These are phyloP conservation scores for Immersiporthe knoxdaviesiana DNA, from an alignment of 2,329 filamentous ascomycete species.

Conservation along the genomic window DNA sequence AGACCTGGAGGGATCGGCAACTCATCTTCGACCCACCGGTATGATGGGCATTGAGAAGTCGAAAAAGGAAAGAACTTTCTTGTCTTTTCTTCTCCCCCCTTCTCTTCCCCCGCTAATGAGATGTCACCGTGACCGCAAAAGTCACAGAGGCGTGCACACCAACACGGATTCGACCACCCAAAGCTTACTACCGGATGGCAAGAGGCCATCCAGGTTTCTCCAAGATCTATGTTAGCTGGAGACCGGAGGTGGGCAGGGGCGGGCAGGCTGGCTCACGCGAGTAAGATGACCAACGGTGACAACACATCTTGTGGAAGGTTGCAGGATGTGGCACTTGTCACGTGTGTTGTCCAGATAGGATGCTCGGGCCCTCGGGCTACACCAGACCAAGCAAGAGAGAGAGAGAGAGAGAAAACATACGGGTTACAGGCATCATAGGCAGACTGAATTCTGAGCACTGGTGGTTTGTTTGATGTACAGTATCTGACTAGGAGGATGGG, in stretches of 20 bases:
- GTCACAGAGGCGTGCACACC: background rate
- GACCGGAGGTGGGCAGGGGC: background rate
- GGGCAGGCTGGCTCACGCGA: background rate
- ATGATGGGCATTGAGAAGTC: slow-evolving; percentile 13
- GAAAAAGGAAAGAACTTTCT: background rate
- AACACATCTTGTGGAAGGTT: background rate
- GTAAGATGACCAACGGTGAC: background rate
- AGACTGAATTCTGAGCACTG: background rate
- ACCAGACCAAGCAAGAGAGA: background rate
- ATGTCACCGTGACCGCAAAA: background rate
- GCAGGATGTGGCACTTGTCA: background rate
- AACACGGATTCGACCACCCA: background rate
- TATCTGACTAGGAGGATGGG: background rate
- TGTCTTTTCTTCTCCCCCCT: background rate
- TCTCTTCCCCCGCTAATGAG: background rate
- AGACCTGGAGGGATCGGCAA: slow-evolving; percentile 55
- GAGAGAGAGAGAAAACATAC: background rate
- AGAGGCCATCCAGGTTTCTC: background rate
- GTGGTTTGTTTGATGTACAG: background rate
- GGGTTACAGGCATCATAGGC: background rate
- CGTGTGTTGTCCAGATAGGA: background rate
- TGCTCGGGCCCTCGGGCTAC: background rate
- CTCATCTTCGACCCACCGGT: slow-evolving; percentile 10
- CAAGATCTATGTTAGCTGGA: background rate
- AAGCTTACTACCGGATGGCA: background rate